Base-by-base conservation (phyloP, 2,329 filamentous ascomycete species). In the Furcasterigmium furcatum region DNA sequence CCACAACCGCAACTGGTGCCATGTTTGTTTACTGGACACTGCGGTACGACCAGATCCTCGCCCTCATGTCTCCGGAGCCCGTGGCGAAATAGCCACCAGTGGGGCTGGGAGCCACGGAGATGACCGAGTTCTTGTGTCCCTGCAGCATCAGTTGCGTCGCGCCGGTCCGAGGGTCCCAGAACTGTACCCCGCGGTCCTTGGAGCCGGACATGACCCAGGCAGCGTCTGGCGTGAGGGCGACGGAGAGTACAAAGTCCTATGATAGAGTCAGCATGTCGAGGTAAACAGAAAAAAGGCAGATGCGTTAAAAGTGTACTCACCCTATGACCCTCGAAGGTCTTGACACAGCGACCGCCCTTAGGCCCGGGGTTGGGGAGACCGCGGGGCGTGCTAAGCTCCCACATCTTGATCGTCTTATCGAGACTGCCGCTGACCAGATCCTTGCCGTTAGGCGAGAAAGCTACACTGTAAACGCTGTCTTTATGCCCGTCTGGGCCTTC, bases 401-500 rank as follows among this genome's bases (percentile, higher is more conserved):
- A 99, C 87, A 97, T 95, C 76, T 96, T 96, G 76, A 97, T 97
- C 0, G 92, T 97, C 77, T 95, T 95, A 66, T 99, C 94, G 56
- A 97, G 73, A 77, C 88, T 95, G 52, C 94, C 94, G 58, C 88
- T 95, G 61, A 97, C 92, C 34, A 99, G 84, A 55, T 95, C 89
- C 58, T 91, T 88, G 50, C 92, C 92, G 57, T 88, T 92, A 22
- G 94, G 94, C 13, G 91, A 91, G 67, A 99, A 99, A 0, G 94
- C 92, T 19, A 99, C 94, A 12, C 87, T 92, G 67, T 97, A 97
- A 19, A 97, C 94, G 57, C 88, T 95, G 52, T 99, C 94, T 69
- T 95, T 95, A 74, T 97, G 94, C 12, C 94, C 94, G 52, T 95
- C 88, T 5, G 90, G 85, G 16, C 91, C 92, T 65, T 99, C 92